Percentiles rank a stretch among this genome's conserved stretches.
phyloP scores from a whole-genome alignment of 306 rosid genomes.

The Rubus idaeus region DNA sequence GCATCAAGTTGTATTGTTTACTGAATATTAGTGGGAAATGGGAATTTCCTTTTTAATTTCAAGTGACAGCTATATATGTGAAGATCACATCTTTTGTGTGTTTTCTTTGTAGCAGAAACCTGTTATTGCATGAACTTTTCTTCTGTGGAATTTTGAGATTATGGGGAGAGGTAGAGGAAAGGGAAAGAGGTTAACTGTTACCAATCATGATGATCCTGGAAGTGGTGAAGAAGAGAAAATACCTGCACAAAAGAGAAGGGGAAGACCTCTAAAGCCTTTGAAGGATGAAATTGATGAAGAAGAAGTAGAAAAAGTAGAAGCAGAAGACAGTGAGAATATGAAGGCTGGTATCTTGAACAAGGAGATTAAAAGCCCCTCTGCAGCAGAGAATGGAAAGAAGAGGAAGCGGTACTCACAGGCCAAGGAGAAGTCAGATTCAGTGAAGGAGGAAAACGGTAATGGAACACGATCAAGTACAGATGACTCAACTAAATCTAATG shows the following conservation, averaged over 20 bases:
- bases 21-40: not conserved
- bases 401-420: slow-evolving; percentile 42
- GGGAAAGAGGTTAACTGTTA: slow-evolving; percentile 43
- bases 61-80: not conserved
- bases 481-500: slow-evolving; percentile 42
- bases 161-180: slow-evolving; percentile 63
- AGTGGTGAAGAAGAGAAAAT: slow-evolving; percentile 56
- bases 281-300: slow-evolving; percentile 52
- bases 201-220: slow-evolving; percentile 48
- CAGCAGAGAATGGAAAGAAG: slow-evolving; percentile 52
- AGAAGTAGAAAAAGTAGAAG: slow-evolving; percentile 41
- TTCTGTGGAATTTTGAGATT: slow-evolving; percentile 37
- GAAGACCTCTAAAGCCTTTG: slow-evolving; percentile 51
- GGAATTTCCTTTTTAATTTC: not conserved
- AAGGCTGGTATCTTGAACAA: slow-evolving; percentile 29
- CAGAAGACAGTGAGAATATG: slow-evolving; percentile 38
- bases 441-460: slow-evolving; percentile 42
- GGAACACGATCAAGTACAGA: slow-evolving; percentile 38
- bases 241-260: slow-evolving; percentile 52
- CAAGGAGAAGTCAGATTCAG: slow-evolving; percentile 43
- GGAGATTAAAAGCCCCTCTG: slow-evolving; percentile 33
- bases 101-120: slow-evolving; percentile 40
- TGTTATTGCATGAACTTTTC: slow-evolving; percentile 45
- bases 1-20: not conserved
- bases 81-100: slow-evolving; percentile 8